Evolutionary conservation across 2,329 filamentous ascomycete genomes (phyloP).

Genomic region (Lasiodiplodia sp.): DNA sequence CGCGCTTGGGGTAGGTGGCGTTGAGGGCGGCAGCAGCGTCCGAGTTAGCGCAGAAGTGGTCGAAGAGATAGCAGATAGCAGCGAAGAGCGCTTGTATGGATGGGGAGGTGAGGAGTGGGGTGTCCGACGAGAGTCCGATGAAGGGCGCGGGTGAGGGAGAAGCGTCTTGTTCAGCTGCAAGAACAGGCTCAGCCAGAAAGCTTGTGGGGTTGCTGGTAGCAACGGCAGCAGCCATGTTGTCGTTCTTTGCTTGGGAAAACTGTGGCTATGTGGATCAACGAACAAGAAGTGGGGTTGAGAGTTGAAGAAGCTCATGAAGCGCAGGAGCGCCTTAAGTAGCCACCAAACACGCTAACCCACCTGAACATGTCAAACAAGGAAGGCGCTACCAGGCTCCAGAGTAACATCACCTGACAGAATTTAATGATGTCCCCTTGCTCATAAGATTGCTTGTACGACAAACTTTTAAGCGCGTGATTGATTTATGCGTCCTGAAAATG

Average conservation of each 20-base stretch:
- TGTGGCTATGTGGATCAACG: background rate
- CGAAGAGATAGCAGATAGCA: constrained; percentile 16
- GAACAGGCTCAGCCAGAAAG: background rate
- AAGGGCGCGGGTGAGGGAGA: background rate
- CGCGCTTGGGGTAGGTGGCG: constrained; percentile 15
- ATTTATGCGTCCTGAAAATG: too few species aligned
- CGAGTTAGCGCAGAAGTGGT: constrained; percentile 3
- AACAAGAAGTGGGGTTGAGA: too few species aligned
- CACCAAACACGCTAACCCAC: too few species aligned
- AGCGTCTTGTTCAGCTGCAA: background rate
- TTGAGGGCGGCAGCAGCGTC: constrained; percentile 11
- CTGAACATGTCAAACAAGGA: too few species aligned
- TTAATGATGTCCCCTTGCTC: too few species aligned
- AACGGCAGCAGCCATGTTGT: background rate
- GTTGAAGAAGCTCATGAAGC: too few species aligned
- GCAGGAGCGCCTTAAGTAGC: too few species aligned
- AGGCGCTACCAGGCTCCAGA: too few species aligned
- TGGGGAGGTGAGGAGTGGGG: constrained; percentile 5
- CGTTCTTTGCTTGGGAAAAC: background rate
- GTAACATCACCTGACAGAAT: too few species aligned
- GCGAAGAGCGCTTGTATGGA: constrained; percentile 8
- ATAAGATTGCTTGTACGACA: too few species aligned
- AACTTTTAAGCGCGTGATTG: too few species aligned
- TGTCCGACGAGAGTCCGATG: background rate
- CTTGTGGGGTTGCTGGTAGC: background rate